These are phyloP conservation scores for Tetrastigma voinierianum DNA, from an alignment of 164 flowering plant genomes.

Conservation along the genomic window DNA sequence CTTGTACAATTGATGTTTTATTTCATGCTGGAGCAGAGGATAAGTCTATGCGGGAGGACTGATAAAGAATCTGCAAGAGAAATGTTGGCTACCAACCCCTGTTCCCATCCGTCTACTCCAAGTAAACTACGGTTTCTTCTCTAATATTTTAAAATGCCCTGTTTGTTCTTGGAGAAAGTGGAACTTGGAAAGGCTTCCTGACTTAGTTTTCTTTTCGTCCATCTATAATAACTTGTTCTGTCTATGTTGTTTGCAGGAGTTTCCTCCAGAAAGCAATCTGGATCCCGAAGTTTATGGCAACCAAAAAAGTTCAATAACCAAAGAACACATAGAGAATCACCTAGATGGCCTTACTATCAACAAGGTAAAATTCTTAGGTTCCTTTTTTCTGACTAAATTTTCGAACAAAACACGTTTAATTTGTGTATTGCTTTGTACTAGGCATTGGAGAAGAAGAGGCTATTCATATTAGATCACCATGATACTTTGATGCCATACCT, in stretches of 20 bases:
- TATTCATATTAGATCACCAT: conserved; percentile 53
- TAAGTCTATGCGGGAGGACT: conserved; percentile 70
- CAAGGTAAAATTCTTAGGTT: conserved; percentile 29
- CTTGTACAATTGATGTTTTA: neutral
- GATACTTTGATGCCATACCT: conserved; percentile 60
- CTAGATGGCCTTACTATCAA: conserved; percentile 35
- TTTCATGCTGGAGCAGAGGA: conserved; percentile 35
- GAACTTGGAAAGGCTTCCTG: neutral
- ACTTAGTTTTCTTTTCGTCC: neutral
- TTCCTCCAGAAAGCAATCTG: conserved; percentile 56
- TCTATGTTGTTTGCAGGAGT: conserved; percentile 37
- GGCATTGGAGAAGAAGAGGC: conserved; percentile 39
- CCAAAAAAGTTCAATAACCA: conserved; percentile 44
- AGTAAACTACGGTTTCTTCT: conserved; percentile 26
- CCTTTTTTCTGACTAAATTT: neutral
- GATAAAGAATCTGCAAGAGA: conserved; percentile 83
- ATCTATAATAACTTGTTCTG: neutral
- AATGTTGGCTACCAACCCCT: conserved; percentile 79
- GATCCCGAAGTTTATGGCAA: conserved; percentile 41
- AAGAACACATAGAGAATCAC: conserved; percentile 27
- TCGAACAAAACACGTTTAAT: no score
- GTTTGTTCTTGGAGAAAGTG: neutral
- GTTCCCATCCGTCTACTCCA: conserved; percentile 47
- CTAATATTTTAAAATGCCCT: neutral
- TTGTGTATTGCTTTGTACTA: conserved; percentile 3